Percentiles rank a stretch among this genome's conserved stretches.
Conservation (phyloP, 169 alveolate genomes). For the Condylostoma magnum region DNA sequence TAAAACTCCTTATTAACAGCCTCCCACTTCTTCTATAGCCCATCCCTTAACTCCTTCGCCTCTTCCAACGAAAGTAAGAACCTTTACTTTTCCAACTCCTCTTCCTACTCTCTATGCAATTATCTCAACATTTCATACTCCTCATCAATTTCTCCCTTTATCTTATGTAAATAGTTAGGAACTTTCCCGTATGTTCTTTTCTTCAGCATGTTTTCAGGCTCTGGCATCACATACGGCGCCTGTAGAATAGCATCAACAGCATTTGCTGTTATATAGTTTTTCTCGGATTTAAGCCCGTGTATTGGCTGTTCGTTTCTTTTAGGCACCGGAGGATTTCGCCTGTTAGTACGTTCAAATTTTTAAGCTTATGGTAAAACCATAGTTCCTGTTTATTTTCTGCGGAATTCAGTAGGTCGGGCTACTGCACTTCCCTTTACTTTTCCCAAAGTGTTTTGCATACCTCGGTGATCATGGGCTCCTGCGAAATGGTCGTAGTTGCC, state of each 20-base stretch:
- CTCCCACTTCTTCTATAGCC: constrained; percentile 87
- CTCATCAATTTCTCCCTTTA: constrained; percentile 69
- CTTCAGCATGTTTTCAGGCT: constrained; percentile 50
- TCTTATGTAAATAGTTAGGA: constrained; percentile 73
- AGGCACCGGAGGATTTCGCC: constrained; percentile 72
- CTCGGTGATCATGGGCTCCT: constrained; percentile 69
- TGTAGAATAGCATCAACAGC: constrained; percentile 76
- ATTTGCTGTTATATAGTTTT: constrained; percentile 83
- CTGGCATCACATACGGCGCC: constrained; percentile 51
- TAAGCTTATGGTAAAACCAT: constrained; percentile 21
- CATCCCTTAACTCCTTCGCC: constrained; percentile 59
- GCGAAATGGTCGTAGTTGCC: constrained; percentile 68
- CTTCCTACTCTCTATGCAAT: constrained; percentile 17
- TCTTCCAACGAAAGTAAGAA: constrained; percentile 10
- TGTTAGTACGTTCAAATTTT: constrained; percentile 25
- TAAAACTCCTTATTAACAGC: constrained; percentile 75
- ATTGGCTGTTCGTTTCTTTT: constrained; percentile 81
- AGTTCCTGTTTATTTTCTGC: constrained; percentile 25
- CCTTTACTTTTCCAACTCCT: constrained; percentile 9
- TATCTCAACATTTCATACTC: constrained; percentile 54
- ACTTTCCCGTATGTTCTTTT: constrained; percentile 78
- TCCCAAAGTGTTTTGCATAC: constrained; percentile 75
- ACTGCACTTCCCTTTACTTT: constrained; percentile 64
- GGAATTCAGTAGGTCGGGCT: constrained; percentile 43
- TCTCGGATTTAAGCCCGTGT: constrained; percentile 76